Conservation (phyloP, 352 stramenopile species). For the Phytophthora megakarya region DNA sequence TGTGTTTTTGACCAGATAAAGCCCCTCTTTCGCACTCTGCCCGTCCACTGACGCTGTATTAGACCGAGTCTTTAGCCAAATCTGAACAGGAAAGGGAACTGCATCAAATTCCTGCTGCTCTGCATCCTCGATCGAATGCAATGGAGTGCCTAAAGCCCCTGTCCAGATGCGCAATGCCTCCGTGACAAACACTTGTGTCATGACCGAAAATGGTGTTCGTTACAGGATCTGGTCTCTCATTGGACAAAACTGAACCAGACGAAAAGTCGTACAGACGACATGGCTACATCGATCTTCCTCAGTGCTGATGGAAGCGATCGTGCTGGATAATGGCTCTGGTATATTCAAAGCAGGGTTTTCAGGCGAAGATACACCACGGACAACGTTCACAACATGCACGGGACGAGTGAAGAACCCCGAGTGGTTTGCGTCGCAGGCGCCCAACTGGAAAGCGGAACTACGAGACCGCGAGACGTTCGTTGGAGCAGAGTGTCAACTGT, state of each 20-base stretch:
- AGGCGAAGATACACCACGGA: slow-evolving; percentile 81
- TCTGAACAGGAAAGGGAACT: slow-evolving; percentile 30
- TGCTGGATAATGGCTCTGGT: slow-evolving; percentile 88
- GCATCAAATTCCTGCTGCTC: slow-evolving; percentile 37
- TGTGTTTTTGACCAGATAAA: slow-evolving; percentile 28
- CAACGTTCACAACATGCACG: slow-evolving; percentile 70
- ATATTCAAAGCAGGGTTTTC: slow-evolving; percentile 84
- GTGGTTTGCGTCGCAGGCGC: slow-evolving; percentile 70
- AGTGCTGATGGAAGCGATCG: slow-evolving; percentile 66
- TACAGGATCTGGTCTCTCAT: slow-evolving; percentile 18
- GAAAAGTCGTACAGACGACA: slow-evolving; percentile 45
- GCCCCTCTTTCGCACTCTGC: slow-evolving; percentile 21
- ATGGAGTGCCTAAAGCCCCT: slow-evolving; percentile 27
- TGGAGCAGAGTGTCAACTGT: slow-evolving; percentile 61
- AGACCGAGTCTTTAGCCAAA: slow-evolving; percentile 24
- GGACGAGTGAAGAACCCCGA: slow-evolving; percentile 83
- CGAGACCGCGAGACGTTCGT: slow-evolving; percentile 81
- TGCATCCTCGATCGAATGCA: slow-evolving; percentile 37
- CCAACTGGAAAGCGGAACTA: slow-evolving; percentile 63
- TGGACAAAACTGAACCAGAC: slow-evolving; percentile 21
- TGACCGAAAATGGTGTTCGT: slow-evolving; percentile 5
- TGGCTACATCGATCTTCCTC: slow-evolving; percentile 26
- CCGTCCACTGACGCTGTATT: slow-evolving; percentile 1
- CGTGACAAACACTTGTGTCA: slow-evolving; percentile 37
- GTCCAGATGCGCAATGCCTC: slow-evolving; percentile 53